Evolutionary conservation across 768 basidiomycete genomes (phyloP).

Genomic region (Trametes meyenii): DNA sequence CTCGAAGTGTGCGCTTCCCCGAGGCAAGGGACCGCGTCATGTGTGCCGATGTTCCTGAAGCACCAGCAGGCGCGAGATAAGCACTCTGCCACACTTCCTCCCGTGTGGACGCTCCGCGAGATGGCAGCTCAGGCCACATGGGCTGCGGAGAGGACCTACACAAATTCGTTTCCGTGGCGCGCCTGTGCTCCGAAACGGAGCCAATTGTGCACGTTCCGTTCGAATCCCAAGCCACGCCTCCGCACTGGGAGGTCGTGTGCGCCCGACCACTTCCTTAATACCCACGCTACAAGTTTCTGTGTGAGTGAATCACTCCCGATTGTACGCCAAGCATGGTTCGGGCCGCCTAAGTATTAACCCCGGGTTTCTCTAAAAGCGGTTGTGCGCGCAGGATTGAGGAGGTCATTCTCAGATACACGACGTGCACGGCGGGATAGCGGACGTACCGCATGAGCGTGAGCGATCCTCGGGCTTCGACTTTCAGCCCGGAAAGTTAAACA

Average conservation of each 20-base stretch:
- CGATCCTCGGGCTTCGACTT: too few species aligned
- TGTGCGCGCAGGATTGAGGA: too few species aligned
- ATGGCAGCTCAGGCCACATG: slow-evolving; percentile 1
- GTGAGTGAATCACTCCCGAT: background rate
- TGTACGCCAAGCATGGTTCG: background rate
- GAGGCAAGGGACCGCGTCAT: slow-evolving; percentile 2
- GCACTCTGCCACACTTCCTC: background rate
- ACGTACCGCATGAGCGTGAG: too few species aligned
- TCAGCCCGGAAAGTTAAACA: too few species aligned
- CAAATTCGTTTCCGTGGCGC: background rate
- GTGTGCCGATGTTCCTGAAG: slow-evolving; percentile 2
- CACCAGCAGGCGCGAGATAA: slow-evolving; percentile 11
- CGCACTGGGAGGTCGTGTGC: slow-evolving; percentile 1
- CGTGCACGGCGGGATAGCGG: too few species aligned
- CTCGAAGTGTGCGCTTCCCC: background rate
- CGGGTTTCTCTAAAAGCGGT: too few species aligned
- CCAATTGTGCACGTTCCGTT: background rate
- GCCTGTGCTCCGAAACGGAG: background rate
- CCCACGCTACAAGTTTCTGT: background rate
- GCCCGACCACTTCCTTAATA: background rate
- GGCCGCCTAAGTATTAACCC: background rate
- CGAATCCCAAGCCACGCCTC: background rate
- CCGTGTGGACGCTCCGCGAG: background rate
- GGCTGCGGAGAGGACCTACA: slow-evolving; percentile 1
- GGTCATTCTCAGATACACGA: too few species aligned